Evolutionary conservation across 2,329 filamentous ascomycete genomes (phyloP).

Genomic region (Fusarium sp.): DNA sequence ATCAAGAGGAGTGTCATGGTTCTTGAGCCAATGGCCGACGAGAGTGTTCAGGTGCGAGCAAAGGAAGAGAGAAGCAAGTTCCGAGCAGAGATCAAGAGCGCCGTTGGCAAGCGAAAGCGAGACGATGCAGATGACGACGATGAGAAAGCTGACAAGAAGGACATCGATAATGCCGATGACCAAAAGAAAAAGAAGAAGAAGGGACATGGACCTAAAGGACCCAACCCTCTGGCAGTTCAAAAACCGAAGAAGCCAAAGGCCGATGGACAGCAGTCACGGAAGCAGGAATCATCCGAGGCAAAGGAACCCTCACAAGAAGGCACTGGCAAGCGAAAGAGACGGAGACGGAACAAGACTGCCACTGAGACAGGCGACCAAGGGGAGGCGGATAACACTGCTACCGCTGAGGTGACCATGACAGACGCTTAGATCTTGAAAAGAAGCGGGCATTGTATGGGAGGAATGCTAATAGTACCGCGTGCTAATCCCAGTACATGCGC

Average conservation of each 20-base stretch:
- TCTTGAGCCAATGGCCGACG: conserved; percentile 77
- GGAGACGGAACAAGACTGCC: conserved; percentile 49
- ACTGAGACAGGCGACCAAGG: conserved; percentile 30
- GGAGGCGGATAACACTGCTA: conserved; percentile 15
- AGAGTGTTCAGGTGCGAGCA: conserved; percentile 72
- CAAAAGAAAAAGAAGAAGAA: conserved; percentile 67
- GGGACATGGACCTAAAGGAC: conserved; percentile 72
- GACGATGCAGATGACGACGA: conserved; percentile 56
- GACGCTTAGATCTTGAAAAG: conserved; percentile 32
- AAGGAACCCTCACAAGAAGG: conserved; percentile 42
- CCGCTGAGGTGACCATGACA: conserved; percentile 23
- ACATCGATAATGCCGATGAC: conserved; percentile 18
- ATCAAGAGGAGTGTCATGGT: conserved; percentile 82
- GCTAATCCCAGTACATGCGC: conserved; percentile 22
- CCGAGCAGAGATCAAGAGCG: conserved; percentile 72
- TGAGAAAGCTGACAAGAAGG: conserved; percentile 35
- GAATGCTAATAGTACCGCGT: conserved; percentile 39
- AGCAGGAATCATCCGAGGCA: conserved; percentile 51
- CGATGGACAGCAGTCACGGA: conserved; percentile 48
- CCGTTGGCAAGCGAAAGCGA: conserved; percentile 64
- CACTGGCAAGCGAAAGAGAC: conserved; percentile 50
- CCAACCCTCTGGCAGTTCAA: conserved; percentile 78
- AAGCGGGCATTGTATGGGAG: conserved; percentile 14
- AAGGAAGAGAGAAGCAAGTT: conserved; percentile 81
- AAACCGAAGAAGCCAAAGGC: conserved; percentile 70